These are phyloP conservation scores for Pseudoscleropodium purum DNA, from an alignment of 225 moss, liverwort and hornwort species.

Conservation along the genomic window DNA sequence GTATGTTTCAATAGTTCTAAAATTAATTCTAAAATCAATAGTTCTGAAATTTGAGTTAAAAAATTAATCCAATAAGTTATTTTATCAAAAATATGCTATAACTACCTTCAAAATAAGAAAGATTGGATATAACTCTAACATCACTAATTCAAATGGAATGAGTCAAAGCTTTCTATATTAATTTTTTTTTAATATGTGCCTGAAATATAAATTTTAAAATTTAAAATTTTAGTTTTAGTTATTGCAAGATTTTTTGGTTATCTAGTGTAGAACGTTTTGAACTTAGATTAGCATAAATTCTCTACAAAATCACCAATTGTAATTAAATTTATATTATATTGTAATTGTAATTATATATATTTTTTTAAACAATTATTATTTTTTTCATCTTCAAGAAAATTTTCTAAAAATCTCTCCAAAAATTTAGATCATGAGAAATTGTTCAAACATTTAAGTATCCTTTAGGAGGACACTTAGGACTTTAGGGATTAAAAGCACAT, in stretches of 20 bases:
- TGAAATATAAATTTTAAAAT: neutral
- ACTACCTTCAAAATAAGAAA: neutral
- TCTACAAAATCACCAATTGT: neutral
- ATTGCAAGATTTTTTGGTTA: neutral
- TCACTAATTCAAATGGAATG: neutral
- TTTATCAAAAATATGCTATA: neutral
- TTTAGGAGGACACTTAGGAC: rapidly evolving
- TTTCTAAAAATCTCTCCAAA: neutral
- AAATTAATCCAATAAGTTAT: neutral
- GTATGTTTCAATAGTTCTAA: too few species aligned
- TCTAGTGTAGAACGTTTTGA: neutral
- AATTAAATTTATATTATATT: neutral
- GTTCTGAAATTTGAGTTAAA: neutral
- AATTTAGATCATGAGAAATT: neutral
- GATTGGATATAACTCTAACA: neutral
- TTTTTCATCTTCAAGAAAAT: neutral
- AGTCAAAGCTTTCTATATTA: neutral
- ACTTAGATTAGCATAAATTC: rapidly evolving
- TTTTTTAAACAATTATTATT: rapidly evolving
- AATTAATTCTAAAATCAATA: too few species aligned
- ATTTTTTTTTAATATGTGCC: too few species aligned
- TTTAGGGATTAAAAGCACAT: neutral
- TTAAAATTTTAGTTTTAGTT: neutral
- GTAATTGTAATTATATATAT: neutral
- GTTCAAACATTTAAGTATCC: neutral